Percentiles rank a stretch among this genome's conserved stretches.
Conservation (phyloP, 495 filamentous ascomycete genomes). For the Hypoxylon cercidicola region DNA sequence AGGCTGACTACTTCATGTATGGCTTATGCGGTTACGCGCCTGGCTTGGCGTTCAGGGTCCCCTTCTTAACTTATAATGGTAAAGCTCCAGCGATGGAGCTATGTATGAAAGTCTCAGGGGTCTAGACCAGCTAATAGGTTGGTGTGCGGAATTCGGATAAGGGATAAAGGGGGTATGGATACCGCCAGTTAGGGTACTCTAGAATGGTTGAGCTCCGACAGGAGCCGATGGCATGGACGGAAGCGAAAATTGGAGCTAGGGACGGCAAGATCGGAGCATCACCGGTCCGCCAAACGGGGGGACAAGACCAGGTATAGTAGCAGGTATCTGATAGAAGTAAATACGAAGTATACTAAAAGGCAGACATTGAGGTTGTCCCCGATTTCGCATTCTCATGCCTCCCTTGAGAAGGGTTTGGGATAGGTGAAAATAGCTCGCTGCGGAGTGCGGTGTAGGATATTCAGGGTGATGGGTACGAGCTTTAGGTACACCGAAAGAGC, state of each 20-base stretch:
- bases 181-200: not conserved
- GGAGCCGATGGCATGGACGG: constrained; percentile 26
- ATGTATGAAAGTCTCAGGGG: constrained; percentile 12
- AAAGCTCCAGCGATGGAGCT: not conserved
- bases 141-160: constrained; percentile 34
- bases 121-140: constrained; percentile 4
- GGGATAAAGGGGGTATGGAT: constrained; percentile 14
- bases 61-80: not conserved
- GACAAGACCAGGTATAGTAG: constrained; percentile 9
- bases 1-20: constrained; percentile 24
- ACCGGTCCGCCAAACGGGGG: constrained; percentile 25
- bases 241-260: constrained; percentile 32
- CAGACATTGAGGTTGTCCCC: not conserved
- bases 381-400: constrained; percentile 2
- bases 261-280: constrained; percentile 30
- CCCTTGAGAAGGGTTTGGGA: not conserved
- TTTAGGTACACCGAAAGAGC: constrained; percentile 23
- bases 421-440: not conserved
- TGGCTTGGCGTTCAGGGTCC: not conserved
- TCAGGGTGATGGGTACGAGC: not conserved
- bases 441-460: constrained; percentile 24
- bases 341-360: constrained; percentile 2
- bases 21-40: constrained; percentile 1
- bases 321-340: constrained; percentile 22
- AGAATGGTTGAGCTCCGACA: constrained; percentile 30